Base-by-base conservation (phyloP, 2,329 filamentous ascomycete genomes). In the Cladosporium sp. region DNA sequence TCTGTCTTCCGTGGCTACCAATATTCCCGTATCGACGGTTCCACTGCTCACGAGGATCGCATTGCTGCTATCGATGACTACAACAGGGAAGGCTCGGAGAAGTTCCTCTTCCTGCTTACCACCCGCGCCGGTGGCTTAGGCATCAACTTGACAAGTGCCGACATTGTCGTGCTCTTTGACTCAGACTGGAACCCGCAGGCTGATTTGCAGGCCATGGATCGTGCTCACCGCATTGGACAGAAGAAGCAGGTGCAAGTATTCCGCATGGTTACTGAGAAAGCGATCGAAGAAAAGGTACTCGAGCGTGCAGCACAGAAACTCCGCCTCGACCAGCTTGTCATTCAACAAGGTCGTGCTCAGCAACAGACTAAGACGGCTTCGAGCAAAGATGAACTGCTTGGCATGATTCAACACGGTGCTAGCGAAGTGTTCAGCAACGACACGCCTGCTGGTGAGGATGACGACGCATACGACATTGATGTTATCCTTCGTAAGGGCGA, bases 171-270 rank as follows among this genome's bases (percentile, higher is more conserved):
- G 30, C 84, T 99, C 6, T 99, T 94, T 70, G 94, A 99, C 74
- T 97, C 92, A 68, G 94, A 99, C 72, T 99, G 94, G 94, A 97
- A 97, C 70, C 94, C 94, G 9, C 94, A 99, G 75, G 94, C 94
- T 17, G 94, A 99, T 85, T 78, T 99, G 60, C 94, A 99, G 75
- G 94, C 94, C 59, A 99, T 99, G 94, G 94, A 99, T 70, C 90
- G 94, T 72, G 94, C 94, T 54, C 94, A 99, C 78, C 91, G 94
- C 77, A 99, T 99, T 67, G 94, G 94, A 39, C 94, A 99, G 77
- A 99, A 91, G 5, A 99, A 99, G 77, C 94, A 99, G 73, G 94
- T 99, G 11, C 84, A 92, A 43, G 94, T 99, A 3, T 99, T 96
- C 78, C 86, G 94, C 61, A 97, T 99, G 68, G 90, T 99, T 22